These are phyloP conservation scores for Aechmea fasciata DNA, from an alignment of 176 grass and related monocot genomes.

Conservation along the genomic window DNA sequence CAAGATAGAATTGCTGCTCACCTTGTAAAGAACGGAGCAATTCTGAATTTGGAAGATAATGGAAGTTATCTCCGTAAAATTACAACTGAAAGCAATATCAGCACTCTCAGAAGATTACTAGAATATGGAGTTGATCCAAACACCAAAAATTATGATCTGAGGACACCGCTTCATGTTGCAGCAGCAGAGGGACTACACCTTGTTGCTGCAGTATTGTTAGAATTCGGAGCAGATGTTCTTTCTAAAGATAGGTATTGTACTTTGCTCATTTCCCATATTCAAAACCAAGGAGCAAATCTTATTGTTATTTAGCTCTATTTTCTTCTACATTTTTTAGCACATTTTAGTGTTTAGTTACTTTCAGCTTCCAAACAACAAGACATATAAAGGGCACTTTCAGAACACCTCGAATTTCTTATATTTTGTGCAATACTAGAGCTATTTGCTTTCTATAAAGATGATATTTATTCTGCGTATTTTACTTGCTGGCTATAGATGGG, in stretches of 20 bases:
- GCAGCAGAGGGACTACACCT: constrained; percentile 66
- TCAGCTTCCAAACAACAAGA: no score
- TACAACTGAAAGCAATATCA: constrained; percentile 44
- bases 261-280: neutral
- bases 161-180: constrained; percentile 68
- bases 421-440: neutral
- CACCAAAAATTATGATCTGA: constrained; percentile 67
- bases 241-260: constrained; percentile 42
- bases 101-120: constrained; percentile 46
- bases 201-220: constrained; percentile 44
- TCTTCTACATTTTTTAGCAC: neutral
- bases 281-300: neutral
- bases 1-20: constrained; percentile 56
- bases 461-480: neutral
- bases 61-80: constrained; percentile 60
- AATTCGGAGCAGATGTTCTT: constrained; percentile 48
- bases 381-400: neutral
- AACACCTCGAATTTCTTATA: neutral
- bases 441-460: neutral
- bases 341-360: no score
- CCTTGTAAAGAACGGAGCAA: constrained; percentile 48
- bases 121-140: constrained; percentile 65
- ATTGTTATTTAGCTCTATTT: neutral
- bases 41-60: constrained; percentile 55
- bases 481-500: constrained; percentile 45